These are phyloP conservation scores for Magnusiomyces sp. DNA, from an alignment of 1,139 yeast genomes.

Conservation along the genomic window DNA sequence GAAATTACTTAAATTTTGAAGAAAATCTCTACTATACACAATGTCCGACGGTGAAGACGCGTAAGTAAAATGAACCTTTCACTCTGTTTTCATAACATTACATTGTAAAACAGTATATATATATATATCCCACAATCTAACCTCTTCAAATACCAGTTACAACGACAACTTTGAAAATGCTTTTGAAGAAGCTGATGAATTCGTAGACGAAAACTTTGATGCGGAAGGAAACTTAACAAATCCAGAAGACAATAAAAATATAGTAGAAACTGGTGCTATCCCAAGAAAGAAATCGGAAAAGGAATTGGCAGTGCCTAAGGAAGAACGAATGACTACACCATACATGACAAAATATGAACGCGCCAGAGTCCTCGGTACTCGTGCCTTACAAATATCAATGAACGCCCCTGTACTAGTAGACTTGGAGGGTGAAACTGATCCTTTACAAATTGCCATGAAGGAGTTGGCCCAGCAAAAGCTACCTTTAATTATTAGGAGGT, in stretches of 20 bases:
- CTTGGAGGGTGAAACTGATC: slow-evolving; percentile 97
- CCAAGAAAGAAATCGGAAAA: slow-evolving; percentile 58
- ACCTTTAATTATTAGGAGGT: slow-evolving; percentile 91
- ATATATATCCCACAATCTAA: neutral
- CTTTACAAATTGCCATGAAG: slow-evolving; percentile 96
- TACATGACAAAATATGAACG: slow-evolving; percentile 98
- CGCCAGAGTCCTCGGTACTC: slow-evolving; percentile 91
- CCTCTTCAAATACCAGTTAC: slow-evolving; percentile 34
- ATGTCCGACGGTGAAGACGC: slow-evolving; percentile 7
- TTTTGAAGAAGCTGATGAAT: slow-evolving; percentile 69
- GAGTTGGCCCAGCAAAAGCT: slow-evolving; percentile 91
- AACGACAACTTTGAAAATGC: slow-evolving; percentile 68
- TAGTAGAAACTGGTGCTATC: slow-evolving; percentile 53
- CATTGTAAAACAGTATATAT: neutral
- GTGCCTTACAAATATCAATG: slow-evolving; percentile 93
- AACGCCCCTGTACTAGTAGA: slow-evolving; percentile 98
- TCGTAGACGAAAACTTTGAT: slow-evolving; percentile 45
- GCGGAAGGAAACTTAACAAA: slow-evolving; percentile 36
- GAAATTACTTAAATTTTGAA: neutral
- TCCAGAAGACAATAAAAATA: slow-evolving; percentile 43
- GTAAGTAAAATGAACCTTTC: neutral
- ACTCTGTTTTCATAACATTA: neutral
- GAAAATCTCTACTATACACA: neutral
- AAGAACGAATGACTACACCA: slow-evolving; percentile 88
- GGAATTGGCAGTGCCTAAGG: slow-evolving; percentile 84